Evolutionary conservation across 805 yeast genomes (phyloP).

Genomic region (Suhomyces vadensis): DNA sequence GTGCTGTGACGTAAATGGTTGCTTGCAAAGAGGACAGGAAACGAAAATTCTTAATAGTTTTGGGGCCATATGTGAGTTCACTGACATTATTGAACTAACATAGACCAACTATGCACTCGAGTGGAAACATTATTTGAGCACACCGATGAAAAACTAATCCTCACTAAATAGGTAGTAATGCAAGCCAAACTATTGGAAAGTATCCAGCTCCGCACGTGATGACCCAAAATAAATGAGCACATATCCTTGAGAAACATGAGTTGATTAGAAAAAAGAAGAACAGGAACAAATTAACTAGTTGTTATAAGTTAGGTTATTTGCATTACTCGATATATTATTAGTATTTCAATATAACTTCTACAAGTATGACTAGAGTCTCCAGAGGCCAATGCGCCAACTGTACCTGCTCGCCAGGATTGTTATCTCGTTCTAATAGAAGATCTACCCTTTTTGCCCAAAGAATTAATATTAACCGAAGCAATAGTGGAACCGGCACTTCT

Average conservation of each 20-base stretch:
- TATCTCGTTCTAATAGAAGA: conserved; percentile 65
- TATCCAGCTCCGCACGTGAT: conserved; percentile 1
- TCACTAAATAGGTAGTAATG: not conserved
- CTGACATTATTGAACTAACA: too few relatives aligned
- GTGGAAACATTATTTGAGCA: not conserved
- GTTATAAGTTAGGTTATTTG: not conserved
- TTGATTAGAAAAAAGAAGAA: not conserved
- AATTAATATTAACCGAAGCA: conserved; percentile 28
- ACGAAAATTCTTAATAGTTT: too few relatives aligned
- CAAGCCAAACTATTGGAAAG: not conserved
- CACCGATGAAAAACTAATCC: not conserved
- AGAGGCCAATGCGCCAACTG: conserved; percentile 66
- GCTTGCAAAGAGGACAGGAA: too few relatives aligned
- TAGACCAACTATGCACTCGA: too few relatives aligned
- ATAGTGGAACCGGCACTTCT: conserved; percentile 22
- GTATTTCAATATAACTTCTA: too few relatives aligned
- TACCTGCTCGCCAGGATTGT: conserved; percentile 80
- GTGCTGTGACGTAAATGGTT: too few relatives aligned
- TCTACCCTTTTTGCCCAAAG: conserved; percentile 49
- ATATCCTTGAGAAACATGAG: not conserved
- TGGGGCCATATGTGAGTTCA: too few relatives aligned
- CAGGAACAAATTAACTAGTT: not conserved
- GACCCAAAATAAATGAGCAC: not conserved
- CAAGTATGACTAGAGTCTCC: conserved; percentile 28
- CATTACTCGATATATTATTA: not conserved